These are phyloP conservation scores for Acacia concinna DNA, from an alignment of 331 rosid species.

Conservation along the genomic window DNA sequence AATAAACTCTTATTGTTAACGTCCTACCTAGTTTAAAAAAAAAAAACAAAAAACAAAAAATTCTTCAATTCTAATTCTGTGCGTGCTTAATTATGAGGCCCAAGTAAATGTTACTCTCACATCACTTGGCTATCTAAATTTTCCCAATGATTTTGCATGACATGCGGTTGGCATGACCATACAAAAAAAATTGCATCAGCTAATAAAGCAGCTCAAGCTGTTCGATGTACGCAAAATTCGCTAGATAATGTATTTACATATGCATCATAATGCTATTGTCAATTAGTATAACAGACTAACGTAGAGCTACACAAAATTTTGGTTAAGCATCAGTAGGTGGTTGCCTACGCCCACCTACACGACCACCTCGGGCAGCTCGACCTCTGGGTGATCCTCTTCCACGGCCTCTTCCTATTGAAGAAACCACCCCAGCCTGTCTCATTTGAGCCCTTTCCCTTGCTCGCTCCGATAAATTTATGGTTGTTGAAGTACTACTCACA, in stretches of 20 bases:
- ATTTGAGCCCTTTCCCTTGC: constrained; percentile 66
- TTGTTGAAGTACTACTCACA: constrained; percentile 44
- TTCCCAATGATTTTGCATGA: neutral
- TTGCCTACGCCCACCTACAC: constrained; percentile 44
- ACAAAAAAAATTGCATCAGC: no score
- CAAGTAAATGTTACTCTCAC: neutral
- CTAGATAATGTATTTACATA: constrained; percentile 29
- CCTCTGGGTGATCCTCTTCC: constrained; percentile 56
- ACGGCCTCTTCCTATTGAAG: constrained; percentile 57
- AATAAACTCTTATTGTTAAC: no score
- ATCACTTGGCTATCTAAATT: neutral
- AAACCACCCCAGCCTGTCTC: constrained; percentile 61
- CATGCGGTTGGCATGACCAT: neutral
- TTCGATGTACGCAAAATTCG: neutral
- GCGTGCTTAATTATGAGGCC: no score
- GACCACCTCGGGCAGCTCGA: constrained; percentile 53
- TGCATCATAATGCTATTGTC: neutral
- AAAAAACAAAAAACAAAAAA: no score
- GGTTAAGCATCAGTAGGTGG: constrained; percentile 45
- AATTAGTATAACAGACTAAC: neutral
- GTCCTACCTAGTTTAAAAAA: no score
- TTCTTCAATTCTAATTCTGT: no score
- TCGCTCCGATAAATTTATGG: constrained; percentile 63
- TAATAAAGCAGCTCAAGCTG: neutral
- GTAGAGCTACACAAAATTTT: neutral